Conservation (phyloP, 306 rosid species). For the apple (Malus domestica) region ASM211411v1 NC_041795.1:950001-950500, state of each 20-base stretch:
- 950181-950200: conserved; percentile 32
- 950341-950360: conserved; percentile 61
- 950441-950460: conserved; percentile 28
- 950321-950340: conserved; percentile 22
- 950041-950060: neutral
- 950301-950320: conserved; percentile 40
- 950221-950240: conserved; percentile 30
- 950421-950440: conserved; percentile 27
- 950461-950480: conserved; percentile 31
- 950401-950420: conserved; percentile 9
- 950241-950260: conserved; percentile 49
- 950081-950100: neutral
- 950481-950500: neutral
- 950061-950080: neutral
- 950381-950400: conserved; percentile 24
- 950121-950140: neutral
- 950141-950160: conserved; percentile 11
- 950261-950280: conserved; percentile 40
- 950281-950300: neutral
- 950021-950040: neutral
- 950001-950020: conserved; percentile 22
- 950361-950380: conserved; percentile 47
- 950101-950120: conserved; percentile 1
- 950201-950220: conserved; percentile 81
- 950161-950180: neutral